Conservation (phyloP, 1,139 yeast species). For the Nadsonia starkeyi-henricii region DNA sequence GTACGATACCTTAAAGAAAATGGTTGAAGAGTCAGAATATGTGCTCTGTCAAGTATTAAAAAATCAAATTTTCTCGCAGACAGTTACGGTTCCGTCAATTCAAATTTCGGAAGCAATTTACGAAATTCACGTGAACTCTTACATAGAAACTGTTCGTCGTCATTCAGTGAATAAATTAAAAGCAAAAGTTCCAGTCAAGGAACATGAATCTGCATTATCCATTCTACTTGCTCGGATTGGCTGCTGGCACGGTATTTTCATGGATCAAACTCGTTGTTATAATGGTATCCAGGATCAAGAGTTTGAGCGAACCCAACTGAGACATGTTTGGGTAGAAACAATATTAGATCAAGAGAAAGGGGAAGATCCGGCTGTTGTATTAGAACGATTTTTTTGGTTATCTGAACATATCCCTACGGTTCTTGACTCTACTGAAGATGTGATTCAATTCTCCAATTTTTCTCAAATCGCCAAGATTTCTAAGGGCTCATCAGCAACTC, state of each 20-base stretch:
- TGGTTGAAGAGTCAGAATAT: slow-evolving; percentile 14
- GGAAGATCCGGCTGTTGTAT: slow-evolving; percentile 18
- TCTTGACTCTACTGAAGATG: neutral
- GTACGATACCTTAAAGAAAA: slow-evolving; percentile 11
- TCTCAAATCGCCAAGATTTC: slow-evolving; percentile 46
- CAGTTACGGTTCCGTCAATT: neutral
- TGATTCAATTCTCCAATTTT: slow-evolving; percentile 25
- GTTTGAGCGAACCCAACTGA: slow-evolving; percentile 7
- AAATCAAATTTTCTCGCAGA: neutral
- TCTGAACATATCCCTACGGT: neutral
- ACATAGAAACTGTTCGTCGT: neutral
- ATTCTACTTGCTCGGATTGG: slow-evolving; percentile 8
- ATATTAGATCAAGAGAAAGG: slow-evolving; percentile 26
- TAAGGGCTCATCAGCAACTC: slow-evolving; percentile 37
- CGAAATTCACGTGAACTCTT: slow-evolving; percentile 5
- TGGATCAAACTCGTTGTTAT: slow-evolving; percentile 12
- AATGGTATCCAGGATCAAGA: neutral
- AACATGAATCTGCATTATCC: slow-evolving; percentile 19
- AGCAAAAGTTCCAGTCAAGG: slow-evolving; percentile 19
- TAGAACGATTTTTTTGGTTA: slow-evolving; percentile 13
- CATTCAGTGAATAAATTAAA: neutral
- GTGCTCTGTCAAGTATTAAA: slow-evolving; percentile 7
- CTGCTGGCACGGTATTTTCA: slow-evolving; percentile 14
- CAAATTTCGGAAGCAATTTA: slow-evolving; percentile 8
- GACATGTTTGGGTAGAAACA: slow-evolving; percentile 32